Evolutionary conservation across 768 basidiomycete species (phyloP), one percentile per base, ranked within the genome.

Genomic region (Leccinum variicolor): DNA sequence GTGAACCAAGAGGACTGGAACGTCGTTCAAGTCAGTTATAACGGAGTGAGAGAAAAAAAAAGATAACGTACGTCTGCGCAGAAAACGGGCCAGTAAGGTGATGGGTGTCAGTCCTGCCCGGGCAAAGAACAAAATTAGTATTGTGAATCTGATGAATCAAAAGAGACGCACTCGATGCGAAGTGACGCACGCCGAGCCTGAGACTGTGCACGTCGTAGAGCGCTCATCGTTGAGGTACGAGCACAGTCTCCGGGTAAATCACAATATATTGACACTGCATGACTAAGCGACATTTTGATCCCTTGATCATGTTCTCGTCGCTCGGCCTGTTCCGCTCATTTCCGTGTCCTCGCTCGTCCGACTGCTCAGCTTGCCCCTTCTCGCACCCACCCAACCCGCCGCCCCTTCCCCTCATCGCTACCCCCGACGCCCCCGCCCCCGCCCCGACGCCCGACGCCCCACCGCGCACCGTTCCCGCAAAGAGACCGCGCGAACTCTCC

Each of bases 291-390:
- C 6, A 14, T 3, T 14, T 23, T 23, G 2, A 21, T 14, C 43
- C 13, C 31, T 21, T 13, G 15, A 5, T 10, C 31, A 89, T 92
- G 90, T 90, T 92, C 68, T 79, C 86, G 28, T 74, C 79, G 3
- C 68, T 80, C 5, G 77, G 79, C 8, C 77, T 86, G 19, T 90
- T 92, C 69, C 79, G 77, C 25, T 69, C 74, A 5, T 62, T 86
- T 11, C 68, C 79, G 8, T 92, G 90, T 74, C 90, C 90, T 5
- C 78, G 84, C 26, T 64, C 54, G 55, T 50, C 65, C 3, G 56
- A 69, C 39, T 91, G 90, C 66, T 66, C 74, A 33, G 15, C n/a
- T 26, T 94, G 92, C 69, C 61, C 89, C 15, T 92, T 87, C 72
- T 87, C 86, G 19, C 92, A 92, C 68, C 67, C 72, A 0, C 50